Percentiles rank a stretch among this genome's conserved stretches.
Conservation (phyloP, 2,329 filamentous ascomycete species). For the Eurotiales sp. region DNA sequence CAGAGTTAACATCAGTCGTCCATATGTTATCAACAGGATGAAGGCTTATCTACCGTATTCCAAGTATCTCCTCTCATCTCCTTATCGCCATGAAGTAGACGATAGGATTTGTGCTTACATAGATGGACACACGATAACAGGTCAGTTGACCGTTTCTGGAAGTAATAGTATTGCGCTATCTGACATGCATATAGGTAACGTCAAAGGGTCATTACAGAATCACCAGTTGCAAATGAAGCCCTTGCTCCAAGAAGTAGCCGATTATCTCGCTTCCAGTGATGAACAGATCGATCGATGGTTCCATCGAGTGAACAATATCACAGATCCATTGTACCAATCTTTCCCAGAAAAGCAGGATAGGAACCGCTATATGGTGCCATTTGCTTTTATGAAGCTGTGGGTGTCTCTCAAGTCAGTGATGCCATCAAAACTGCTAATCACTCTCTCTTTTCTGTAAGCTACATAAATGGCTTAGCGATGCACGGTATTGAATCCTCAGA, state of each 20-base stretch:
- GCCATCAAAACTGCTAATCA: background rate
- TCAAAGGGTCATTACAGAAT: background rate
- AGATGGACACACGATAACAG: background rate
- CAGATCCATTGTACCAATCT: conserved; percentile 1
- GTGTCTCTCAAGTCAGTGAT: background rate
- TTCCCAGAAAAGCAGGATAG: conserved; percentile 1
- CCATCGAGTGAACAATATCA: background rate
- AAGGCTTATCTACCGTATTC: background rate
- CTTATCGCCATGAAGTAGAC: background rate
- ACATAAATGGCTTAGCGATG: conserved; percentile 1
- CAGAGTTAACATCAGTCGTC: conserved; percentile 4
- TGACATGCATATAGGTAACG: background rate
- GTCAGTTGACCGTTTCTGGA: background rate
- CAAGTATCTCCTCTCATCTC: background rate
- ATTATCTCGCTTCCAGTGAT: background rate
- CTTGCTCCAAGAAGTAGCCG: background rate
- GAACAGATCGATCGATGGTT: conserved; percentile 4
- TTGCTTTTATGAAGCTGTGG: conserved; percentile 5
- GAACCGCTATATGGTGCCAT: background rate
- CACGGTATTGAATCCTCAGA: background rate
- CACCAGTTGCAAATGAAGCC: background rate
- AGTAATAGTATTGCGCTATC: background rate
- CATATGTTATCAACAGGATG: conserved; percentile 1
- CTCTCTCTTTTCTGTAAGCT: background rate
- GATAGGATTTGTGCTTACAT: conserved; percentile 2